These are phyloP conservation scores for Pythium dissimile DNA, from an alignment of 352 stramenopile species.

Conservation along the genomic window DNA sequence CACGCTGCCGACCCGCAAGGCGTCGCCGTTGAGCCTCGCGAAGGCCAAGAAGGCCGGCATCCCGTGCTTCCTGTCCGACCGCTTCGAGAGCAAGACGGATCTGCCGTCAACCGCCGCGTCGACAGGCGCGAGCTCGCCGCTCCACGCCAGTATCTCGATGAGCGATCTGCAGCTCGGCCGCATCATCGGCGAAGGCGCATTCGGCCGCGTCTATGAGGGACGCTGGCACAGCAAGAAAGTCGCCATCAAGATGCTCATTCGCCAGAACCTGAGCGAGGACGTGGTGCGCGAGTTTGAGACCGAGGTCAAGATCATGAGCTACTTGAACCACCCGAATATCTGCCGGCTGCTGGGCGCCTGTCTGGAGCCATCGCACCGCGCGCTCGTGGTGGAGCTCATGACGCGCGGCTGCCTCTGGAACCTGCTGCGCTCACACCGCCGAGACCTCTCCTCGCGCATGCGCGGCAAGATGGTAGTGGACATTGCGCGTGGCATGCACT, in stretches of 20 bases:
- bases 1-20: slow-evolving; percentile 23
- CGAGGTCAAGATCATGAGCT: slow-evolving; percentile 84
- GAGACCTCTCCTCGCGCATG: slow-evolving; percentile 37
- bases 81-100: slow-evolving; percentile 32
- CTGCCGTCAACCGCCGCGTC: slow-evolving; percentile 20
- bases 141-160: slow-evolving; percentile 59
- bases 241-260: slow-evolving; percentile 74
- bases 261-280: slow-evolving; percentile 63
- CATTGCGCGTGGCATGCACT: slow-evolving; percentile 85
- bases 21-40: slow-evolving; percentile 40
- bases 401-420: slow-evolving; percentile 92
- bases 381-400: slow-evolving; percentile 95
- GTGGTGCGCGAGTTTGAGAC: slow-evolving; percentile 76
- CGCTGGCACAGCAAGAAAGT: slow-evolving; percentile 53
- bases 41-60: slow-evolving; percentile 55
- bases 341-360: slow-evolving; percentile 95
- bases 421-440: slow-evolving; percentile 69
- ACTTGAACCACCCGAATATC: slow-evolving; percentile 96
- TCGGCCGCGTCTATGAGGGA: slow-evolving; percentile 73
- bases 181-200: slow-evolving; percentile 75
- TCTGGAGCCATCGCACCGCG: slow-evolving; percentile 88
- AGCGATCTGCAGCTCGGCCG: slow-evolving; percentile 45
- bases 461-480: slow-evolving; percentile 61
- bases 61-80: slow-evolving; percentile 55
- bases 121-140: slow-evolving; percentile 20